Evolutionary conservation across 441 rosid species (phyloP).

Genomic region (Gossypium aridum): DNA sequence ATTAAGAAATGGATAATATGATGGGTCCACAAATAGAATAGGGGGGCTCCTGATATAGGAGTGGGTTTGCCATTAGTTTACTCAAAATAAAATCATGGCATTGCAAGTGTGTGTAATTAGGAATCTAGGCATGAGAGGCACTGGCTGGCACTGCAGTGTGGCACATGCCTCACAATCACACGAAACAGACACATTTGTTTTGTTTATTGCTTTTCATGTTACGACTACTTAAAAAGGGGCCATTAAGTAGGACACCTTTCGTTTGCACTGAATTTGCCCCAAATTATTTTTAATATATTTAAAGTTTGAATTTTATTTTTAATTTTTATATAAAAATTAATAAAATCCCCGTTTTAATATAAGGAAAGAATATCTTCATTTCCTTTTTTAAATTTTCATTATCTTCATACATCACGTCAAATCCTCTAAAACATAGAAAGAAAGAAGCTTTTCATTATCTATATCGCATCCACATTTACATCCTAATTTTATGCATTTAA

Average conservation of each 20-base stretch:
- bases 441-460: no score
- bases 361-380: no score
- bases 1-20: no score
- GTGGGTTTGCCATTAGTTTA: not conserved
- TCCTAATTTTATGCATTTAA: no score
- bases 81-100: not conserved
- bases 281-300: no score
- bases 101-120: not conserved
- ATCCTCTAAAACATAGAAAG: no score
- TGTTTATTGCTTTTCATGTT: not conserved
- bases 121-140: not conserved
- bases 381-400: no score
- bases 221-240: not conserved
- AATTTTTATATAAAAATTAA: no score
- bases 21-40: not conserved
- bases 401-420: no score
- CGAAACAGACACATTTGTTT: not conserved
- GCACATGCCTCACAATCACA: not conserved
- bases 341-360: no score
- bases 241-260: not conserved
- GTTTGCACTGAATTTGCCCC: not conserved
- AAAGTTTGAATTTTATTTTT: no score
- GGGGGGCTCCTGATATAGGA: not conserved
- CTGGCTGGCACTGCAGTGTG: not conserved
- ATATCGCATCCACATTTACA: no score